Percentiles rank a stretch among this genome's conserved stretches.
Evolutionary conservation across 2,329 filamentous ascomycete species (phyloP).

Genomic region (Hymenoscyphus scutula): DNA sequence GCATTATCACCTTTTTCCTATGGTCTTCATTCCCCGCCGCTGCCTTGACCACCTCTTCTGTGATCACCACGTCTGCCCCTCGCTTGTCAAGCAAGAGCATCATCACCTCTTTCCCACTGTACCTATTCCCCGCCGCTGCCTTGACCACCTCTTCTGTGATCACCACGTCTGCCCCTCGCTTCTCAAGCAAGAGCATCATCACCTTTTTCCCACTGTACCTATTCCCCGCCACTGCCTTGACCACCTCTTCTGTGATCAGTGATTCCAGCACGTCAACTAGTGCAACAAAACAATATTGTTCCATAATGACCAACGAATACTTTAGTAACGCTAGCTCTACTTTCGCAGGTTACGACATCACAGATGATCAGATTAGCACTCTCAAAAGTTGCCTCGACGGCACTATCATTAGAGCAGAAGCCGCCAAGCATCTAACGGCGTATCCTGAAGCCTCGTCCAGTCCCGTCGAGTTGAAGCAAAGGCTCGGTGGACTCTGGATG

Average conservation of each 20-base stretch:
- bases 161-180: slow-evolving; percentile 3
- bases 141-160: slow-evolving; percentile 4
- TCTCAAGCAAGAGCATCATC: slow-evolving; percentile 6
- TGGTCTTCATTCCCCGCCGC: neutral
- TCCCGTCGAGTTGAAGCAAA: too few species aligned
- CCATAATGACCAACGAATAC: too few species aligned
- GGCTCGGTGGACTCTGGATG: too few species aligned
- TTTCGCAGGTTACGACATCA: too few species aligned
- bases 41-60: neutral
- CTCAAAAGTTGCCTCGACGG: too few species aligned
- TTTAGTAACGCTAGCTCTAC: too few species aligned
- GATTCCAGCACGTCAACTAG: too few species aligned
- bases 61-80: slow-evolving; percentile 2
- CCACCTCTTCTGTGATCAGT: slow-evolving; percentile 4
- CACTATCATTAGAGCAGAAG: too few species aligned
- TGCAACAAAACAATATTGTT: too few species aligned
- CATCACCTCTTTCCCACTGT: slow-evolving; percentile 5
- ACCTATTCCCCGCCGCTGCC: slow-evolving; percentile 2
- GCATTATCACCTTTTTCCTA: neutral
- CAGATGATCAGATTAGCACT: too few species aligned
- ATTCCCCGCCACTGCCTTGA: neutral
- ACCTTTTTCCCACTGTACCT: neutral
- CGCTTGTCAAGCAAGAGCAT: neutral
- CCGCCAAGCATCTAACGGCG: too few species aligned
- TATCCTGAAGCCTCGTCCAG: too few species aligned